These are phyloP conservation scores for Monascus ruber DNA, from an alignment of 2,329 filamentous ascomycete species.

Conservation along the genomic window DNA sequence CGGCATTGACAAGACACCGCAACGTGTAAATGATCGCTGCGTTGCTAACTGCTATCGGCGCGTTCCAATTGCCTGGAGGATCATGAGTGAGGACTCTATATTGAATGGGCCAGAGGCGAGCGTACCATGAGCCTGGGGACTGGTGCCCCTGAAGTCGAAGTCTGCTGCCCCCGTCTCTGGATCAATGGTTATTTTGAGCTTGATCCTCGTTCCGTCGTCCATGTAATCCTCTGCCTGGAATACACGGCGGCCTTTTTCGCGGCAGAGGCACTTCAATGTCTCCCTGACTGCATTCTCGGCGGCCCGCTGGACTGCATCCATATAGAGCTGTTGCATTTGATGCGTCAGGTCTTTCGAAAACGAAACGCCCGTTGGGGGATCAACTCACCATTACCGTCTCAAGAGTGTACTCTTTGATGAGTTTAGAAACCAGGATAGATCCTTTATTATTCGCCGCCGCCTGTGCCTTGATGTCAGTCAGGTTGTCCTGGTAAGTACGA, in stretches of 20 bases:
- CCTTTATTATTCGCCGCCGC: no score
- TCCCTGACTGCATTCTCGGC: slow-evolving; percentile 61
- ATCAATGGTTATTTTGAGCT: slow-evolving; percentile 61
- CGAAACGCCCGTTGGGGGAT: no score
- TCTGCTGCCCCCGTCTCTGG: slow-evolving; percentile 58
- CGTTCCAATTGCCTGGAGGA: slow-evolving; percentile 54
- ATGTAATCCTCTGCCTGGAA: slow-evolving; percentile 64
- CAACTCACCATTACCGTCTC: no score
- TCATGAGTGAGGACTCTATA: background rate
- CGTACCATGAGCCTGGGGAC: slow-evolving; percentile 59
- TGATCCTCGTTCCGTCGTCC: slow-evolving; percentile 70
- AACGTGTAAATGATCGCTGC: slow-evolving; percentile 74
- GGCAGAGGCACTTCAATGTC: slow-evolving; percentile 56
- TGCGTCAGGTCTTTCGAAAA: no score
- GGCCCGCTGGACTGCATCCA: slow-evolving; percentile 46
- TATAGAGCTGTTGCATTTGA: no score
- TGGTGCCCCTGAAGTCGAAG: slow-evolving; percentile 69
- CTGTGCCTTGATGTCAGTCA: no score
- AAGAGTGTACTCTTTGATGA: no score
- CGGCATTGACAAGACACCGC: slow-evolving; percentile 61
- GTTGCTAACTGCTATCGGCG: slow-evolving; percentile 65
- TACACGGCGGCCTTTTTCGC: slow-evolving; percentile 54
- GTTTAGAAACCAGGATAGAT: no score
- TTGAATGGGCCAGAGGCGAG: slow-evolving; percentile 1
- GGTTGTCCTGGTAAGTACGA: slow-evolving; percentile 61